Percentiles rank a stretch among this genome's conserved stretches.
These are phyloP conservation scores for Clonostachys rhizophaga DNA, from an alignment of 2,329 filamentous ascomycete genomes.

Conservation along the genomic window DNA sequence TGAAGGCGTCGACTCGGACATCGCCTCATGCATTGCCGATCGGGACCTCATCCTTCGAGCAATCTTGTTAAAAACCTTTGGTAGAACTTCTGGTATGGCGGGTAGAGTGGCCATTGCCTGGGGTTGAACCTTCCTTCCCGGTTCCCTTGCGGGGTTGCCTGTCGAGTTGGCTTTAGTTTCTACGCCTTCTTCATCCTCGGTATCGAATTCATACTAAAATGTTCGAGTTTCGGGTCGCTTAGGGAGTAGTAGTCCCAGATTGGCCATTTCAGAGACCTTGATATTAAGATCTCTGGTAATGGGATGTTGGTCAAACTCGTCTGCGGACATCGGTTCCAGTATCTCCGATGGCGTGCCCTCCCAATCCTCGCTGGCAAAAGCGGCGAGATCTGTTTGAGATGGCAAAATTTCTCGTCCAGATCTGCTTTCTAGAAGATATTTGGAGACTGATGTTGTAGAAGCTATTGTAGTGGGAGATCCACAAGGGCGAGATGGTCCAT, in stretches of 20 bases:
- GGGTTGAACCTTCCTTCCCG: neutral
- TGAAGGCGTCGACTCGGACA: neutral
- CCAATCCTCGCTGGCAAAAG: neutral
- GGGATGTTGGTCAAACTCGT: conserved; percentile 28
- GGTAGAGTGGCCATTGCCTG: conserved; percentile 16
- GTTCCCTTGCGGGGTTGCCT: neutral
- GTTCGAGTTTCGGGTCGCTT: conserved; percentile 22
- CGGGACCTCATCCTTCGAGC: conserved; percentile 16
- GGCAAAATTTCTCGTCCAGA: conserved; percentile 30
- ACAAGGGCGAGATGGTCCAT: too few species aligned
- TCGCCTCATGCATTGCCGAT: conserved; percentile 5
- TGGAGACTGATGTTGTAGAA: conserved; percentile 6
- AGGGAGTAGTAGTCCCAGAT: conserved; percentile 25
- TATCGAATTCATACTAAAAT: conserved; percentile 30
- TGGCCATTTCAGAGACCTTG: conserved; percentile 16
- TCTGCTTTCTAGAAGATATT: conserved; percentile 38
- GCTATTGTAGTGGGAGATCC: too few species aligned
- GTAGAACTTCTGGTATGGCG: conserved; percentile 20
- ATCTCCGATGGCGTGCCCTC: too few species aligned
- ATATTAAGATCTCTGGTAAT: conserved; percentile 21
- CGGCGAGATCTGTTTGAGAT: conserved; percentile 26
- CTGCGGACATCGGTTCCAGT: conserved; percentile 14
- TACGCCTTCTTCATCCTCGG: conserved; percentile 14
- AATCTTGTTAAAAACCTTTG: conserved; percentile 15
- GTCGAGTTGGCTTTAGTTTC: neutral